Percentiles rank a stretch among this genome's conserved stretches.
These are phyloP conservation scores for Phytopythium boreale DNA, from an alignment of 352 stramenopile species.

Conservation along the genomic window DNA sequence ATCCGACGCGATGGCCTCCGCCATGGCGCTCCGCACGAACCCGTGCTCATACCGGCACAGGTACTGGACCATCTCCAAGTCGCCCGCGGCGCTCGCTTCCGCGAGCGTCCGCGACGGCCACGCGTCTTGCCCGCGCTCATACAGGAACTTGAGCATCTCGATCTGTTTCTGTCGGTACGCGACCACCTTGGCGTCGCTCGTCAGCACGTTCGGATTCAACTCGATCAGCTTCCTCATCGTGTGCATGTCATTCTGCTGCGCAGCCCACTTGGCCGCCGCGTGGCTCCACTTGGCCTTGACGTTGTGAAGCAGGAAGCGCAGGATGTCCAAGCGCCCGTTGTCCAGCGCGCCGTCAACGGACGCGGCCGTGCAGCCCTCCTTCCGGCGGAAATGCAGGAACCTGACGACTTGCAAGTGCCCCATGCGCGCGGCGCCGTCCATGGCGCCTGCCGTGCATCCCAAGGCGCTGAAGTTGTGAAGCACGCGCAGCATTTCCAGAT, in stretches of 20 bases:
- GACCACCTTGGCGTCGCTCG: conserved; percentile 40
- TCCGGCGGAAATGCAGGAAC: conserved; percentile 44
- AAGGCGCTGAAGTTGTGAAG: conserved; percentile 27
- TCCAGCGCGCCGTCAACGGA: conserved; percentile 34
- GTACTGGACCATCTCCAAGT: conserved; percentile 54
- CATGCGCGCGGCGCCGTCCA: conserved; percentile 34
- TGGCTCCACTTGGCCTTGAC: conserved; percentile 37
- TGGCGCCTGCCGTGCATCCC: conserved; percentile 36
- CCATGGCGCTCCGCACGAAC: conserved; percentile 58
- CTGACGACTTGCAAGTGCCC: conserved; percentile 41
- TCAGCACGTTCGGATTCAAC: conserved; percentile 25
- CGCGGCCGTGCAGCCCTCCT: conserved; percentile 38
- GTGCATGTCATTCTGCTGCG: conserved; percentile 29
- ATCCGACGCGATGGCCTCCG: conserved; percentile 35
- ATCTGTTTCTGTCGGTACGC: conserved; percentile 36
- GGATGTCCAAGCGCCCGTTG: conserved; percentile 25
- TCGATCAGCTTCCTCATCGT: conserved; percentile 29
- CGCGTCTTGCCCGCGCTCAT: conserved; percentile 40
- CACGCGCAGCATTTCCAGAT: conserved; percentile 35
- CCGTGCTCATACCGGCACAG: conserved; percentile 35
- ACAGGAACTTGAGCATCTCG: conserved; percentile 53
- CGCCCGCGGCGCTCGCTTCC: conserved; percentile 27
- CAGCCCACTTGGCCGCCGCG: conserved; percentile 31
- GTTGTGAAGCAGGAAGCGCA: conserved; percentile 44
- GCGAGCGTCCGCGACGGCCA: conserved; percentile 44